phyloP scores from a whole-genome alignment of 176 grass and related monocot species.

The Musa troglodytarum region DNA sequence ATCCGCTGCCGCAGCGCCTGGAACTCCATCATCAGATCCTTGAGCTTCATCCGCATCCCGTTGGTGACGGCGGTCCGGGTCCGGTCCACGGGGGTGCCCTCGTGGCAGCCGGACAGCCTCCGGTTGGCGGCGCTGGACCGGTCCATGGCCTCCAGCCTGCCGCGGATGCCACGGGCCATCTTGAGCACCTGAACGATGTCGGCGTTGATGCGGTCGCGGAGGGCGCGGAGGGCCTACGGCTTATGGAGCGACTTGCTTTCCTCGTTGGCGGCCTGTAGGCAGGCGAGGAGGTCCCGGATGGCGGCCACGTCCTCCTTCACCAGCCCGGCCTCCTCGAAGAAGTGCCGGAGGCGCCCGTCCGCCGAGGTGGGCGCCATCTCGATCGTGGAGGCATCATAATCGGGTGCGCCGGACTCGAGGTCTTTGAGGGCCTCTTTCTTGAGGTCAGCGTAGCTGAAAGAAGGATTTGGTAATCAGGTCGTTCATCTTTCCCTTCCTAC shows the following conservation, averaged over 20 bases:
- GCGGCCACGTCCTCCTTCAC: conserved; percentile 81
- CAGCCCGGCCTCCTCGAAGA: conserved; percentile 71
- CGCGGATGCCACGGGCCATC: conserved; percentile 53
- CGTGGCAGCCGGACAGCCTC: conserved; percentile 49
- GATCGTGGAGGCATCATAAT: conserved; percentile 29
- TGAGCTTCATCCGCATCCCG: conserved; percentile 76
- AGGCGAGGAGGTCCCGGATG: conserved; percentile 61
- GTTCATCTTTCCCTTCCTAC: conserved; percentile 39
- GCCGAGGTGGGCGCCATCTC: conserved; percentile 28
- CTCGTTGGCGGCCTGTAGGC: conserved; percentile 71
- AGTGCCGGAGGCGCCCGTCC: conserved; percentile 61
- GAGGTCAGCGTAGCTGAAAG: conserved; percentile 94
- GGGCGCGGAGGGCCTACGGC: conserved; percentile 55
- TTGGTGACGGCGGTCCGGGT: conserved; percentile 76
- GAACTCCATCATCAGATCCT: conserved; percentile 95
- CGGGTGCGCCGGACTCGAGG: conserved; percentile 43
- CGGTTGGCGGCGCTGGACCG: conserved; percentile 59
- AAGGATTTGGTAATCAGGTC: conserved; percentile 99
- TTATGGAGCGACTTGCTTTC: conserved; percentile 81
- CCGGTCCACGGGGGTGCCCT: conserved; percentile 85
- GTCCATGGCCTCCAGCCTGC: conserved; percentile 70
- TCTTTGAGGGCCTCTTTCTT: conserved; percentile 97
- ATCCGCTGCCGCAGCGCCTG: conserved; percentile 82
- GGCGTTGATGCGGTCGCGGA: conserved; percentile 64
- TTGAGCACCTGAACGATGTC: conserved; percentile 60